Base-by-base conservation (phyloP, 495 filamentous ascomycete genomes). In the Aspergillus incahuasiensis region DNA sequence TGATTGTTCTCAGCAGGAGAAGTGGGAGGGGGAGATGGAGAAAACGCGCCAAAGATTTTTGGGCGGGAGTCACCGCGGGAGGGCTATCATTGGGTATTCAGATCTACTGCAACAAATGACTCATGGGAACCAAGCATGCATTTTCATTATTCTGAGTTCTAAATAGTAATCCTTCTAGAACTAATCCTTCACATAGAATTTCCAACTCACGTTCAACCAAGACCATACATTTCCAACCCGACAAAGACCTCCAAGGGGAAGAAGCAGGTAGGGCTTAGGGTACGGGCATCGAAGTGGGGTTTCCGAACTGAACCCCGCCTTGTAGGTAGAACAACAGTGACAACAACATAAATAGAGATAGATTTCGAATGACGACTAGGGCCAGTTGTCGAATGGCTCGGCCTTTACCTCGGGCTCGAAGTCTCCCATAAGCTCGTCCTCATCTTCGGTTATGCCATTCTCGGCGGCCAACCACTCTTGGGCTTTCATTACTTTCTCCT, bases 211-310 rank as follows among this genome's bases (percentile, higher is more conserved):
- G 15, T 48, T 9, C 43, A 42, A 34, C 35, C 45, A 56, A 50
- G 3, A 49, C 39, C 28, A 9, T 38, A 38, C 32, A 30, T 49
- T 15, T 9, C 7, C 47, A 38, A n/a, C 13, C 28, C 9, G 18
- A 30, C 19, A 50, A 49, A 39, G 21, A 18, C 48, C 20, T 52
- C 6, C 49, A 30, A 41, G 21, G 39, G 44, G 59, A 12, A 41
- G 38, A 44, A 62, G 57, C 57, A 75, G 71, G 71, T 70, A 77
- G 74, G 74, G 74, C 59, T 73, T 75, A 77, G 72, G 74, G 74
- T 67, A 73, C 16, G 72, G 74, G 74, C 70, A 72, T 11, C n/a
- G 1, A 39, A 35, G 64, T 64, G 70, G 68, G 73, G 65, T 64
- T 6, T 40, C n/a, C 44, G 11, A 42, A 16, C 35, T 40, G 48